These are phyloP conservation scores for Moesziomyces sp. DNA, from an alignment of 1,284 basidiomycete species.

Conservation along the genomic window DNA sequence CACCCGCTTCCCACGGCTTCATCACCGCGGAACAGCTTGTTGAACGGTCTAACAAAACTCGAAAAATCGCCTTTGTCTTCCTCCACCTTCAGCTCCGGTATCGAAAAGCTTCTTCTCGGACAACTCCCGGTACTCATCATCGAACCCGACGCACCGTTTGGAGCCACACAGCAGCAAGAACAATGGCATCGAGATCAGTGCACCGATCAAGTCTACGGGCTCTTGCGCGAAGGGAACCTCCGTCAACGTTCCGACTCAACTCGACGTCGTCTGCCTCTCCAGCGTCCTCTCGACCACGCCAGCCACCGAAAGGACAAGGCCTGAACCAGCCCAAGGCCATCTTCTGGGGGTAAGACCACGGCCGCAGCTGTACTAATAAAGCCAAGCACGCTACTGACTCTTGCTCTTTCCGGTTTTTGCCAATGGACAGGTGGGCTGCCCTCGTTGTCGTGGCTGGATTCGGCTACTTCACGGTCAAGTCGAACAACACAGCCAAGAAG, in stretches of 20 bases:
- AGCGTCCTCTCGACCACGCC: background rate
- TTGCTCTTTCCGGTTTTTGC: background rate
- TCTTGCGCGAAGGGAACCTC: background rate
- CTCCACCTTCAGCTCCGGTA: too few relatives aligned
- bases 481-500: slow-evolving; percentile 50
- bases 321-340: slow-evolving; percentile 43
- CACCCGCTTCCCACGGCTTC: background rate
- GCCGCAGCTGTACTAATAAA: too few relatives aligned
- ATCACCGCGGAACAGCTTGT: background rate
- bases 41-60: too few relatives aligned
- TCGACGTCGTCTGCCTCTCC: slow-evolving; percentile 6
- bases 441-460: slow-evolving; percentile 40
- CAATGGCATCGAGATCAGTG: background rate
- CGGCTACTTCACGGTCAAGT: slow-evolving; percentile 50
- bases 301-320: slow-evolving; percentile 21
- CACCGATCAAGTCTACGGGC: background rate
- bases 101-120: too few relatives aligned
- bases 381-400: background rate
- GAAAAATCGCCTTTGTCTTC: background rate
- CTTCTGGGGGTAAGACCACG: slow-evolving; percentile 33
- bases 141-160: too few relatives aligned
- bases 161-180: background rate
- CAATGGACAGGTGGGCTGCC: slow-evolving; percentile 31
- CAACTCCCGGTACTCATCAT: too few relatives aligned
- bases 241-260: background rate